phyloP scores from a whole-genome alignment of 495 filamentous ascomycete species.

The Recurvomyces mirabilis region DNA sequence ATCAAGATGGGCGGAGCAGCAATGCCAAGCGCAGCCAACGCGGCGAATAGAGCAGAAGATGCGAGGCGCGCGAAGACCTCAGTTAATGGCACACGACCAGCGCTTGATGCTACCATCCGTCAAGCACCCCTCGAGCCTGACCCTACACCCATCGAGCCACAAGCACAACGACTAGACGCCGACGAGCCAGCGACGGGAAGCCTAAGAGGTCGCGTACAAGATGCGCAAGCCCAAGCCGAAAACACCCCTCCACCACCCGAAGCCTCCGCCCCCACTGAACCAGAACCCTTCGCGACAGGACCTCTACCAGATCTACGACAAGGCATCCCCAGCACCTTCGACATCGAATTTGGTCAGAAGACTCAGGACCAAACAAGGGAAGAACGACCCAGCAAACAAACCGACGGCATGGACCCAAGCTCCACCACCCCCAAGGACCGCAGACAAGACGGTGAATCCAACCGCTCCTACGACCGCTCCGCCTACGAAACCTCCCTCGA shows the following conservation, averaged over 20 bases:
- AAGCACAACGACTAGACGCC: conserved; percentile 13
- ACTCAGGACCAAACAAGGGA: conserved; percentile 22
- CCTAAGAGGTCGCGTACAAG: conserved; percentile 6
- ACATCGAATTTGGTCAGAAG: conserved; percentile 45
- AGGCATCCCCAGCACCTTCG: conserved; percentile 79
- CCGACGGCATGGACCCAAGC: conserved; percentile 5
- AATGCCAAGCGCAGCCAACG: conserved; percentile 3
- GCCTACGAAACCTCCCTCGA: conserved; percentile 87
- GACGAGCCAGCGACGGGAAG: conserved; percentile 14
- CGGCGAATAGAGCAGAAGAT: background rate
- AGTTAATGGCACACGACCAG: conserved; percentile 11
- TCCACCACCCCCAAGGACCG: conserved; percentile 5
- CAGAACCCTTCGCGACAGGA: conserved; percentile 36
- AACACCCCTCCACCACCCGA: conserved; percentile 15
- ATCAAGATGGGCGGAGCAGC: conserved; percentile 16
- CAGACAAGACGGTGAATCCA: conserved; percentile 32
- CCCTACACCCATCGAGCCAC: conserved; percentile 8
- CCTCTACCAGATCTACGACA: conserved; percentile 79
- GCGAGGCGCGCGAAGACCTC: conserved; percentile 2
- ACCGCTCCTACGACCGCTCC: conserved; percentile 54
- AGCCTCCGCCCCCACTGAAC: conserved; percentile 21
- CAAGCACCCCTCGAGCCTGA: conserved; percentile 2
- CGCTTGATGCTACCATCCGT: background rate
- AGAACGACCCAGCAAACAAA: conserved; percentile 8
- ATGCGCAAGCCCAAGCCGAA: conserved; percentile 15